A percentile compares a stretch with the other conserved stretches of the same genome.
These are phyloP conservation scores for Dictyostelium firmibasis DNA, from an alignment of 78 protist species.

Conservation along the genomic window DNA sequence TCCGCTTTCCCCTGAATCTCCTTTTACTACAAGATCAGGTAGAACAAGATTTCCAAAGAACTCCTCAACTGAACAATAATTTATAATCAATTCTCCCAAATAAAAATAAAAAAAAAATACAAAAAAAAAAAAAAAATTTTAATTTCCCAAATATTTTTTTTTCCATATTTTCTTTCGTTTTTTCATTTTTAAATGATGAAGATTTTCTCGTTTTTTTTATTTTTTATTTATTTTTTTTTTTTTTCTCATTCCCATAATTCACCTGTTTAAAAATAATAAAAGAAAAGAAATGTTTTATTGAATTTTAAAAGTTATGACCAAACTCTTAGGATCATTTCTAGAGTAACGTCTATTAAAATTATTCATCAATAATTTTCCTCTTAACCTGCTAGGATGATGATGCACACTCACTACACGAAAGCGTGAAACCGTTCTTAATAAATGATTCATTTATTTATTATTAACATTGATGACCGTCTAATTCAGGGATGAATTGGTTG, in stretches of 20 bases:
- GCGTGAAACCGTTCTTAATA: background rate
- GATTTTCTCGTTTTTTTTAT: no score
- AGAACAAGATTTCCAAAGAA: background rate
- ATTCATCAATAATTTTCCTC: background rate
- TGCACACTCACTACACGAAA: background rate
- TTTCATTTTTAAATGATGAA: background rate
- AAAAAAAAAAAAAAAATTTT: background rate
- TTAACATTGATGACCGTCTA: background rate
- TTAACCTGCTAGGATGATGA: background rate
- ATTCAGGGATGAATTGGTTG: background rate
- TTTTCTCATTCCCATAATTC: background rate
- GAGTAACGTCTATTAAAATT: background rate
- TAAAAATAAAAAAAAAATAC: background rate
- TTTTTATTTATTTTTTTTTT: no score
- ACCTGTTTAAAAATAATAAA: no score
- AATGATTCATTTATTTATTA: background rate
- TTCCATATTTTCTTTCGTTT: background rate
- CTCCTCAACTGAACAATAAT: background rate
- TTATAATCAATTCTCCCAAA: background rate
- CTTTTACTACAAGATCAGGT: background rate
- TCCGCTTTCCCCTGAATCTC: constrained; percentile 3
- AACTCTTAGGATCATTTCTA: background rate
- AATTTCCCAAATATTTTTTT: no score
- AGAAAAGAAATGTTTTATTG: no score
- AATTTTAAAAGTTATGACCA: background rate